A percentile compares a stretch with the other conserved stretches of the same genome.
phyloP scores from a whole-genome alignment of 495 filamentous ascomycete genomes.

The Lophium mytilinum region DNA sequence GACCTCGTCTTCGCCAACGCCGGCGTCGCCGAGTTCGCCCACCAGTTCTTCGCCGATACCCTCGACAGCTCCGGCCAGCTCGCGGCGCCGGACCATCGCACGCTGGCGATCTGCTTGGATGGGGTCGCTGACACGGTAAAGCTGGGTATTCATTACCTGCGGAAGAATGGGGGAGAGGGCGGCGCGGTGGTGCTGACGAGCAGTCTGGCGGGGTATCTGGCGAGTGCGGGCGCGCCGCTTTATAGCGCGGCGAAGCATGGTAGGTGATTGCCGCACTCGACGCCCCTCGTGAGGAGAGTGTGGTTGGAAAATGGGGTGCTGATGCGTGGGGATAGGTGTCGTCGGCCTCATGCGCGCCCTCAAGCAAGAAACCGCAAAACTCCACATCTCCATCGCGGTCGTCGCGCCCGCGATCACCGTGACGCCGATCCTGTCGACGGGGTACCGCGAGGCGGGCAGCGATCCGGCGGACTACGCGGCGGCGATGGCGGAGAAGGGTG shows the following conservation, averaged over 20 bases:
- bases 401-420: conserved; percentile 33
- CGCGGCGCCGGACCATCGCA: conserved; percentile 26
- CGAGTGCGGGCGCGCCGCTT: conserved; percentile 27
- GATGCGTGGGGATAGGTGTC: conserved; percentile 10
- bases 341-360: conserved; percentile 33
- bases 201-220: conserved; percentile 31
- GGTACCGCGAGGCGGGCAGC: conserved; percentile 9
- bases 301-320: too few species aligned
- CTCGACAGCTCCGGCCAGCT: conserved; percentile 24
- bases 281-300: too few species aligned
- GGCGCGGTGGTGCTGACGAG: conserved; percentile 29
- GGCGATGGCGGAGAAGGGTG: conserved; percentile 24
- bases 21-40: conserved; percentile 30
- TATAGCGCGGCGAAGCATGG: conserved; percentile 33
- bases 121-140: conserved; percentile 29
- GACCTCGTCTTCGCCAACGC: conserved; percentile 33
- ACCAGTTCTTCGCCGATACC: conserved; percentile 31
- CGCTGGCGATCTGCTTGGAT: conserved; percentile 30
- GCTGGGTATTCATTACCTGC: conserved; percentile 29
- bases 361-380: conserved; percentile 27
- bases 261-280: not conserved
- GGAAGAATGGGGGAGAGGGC: conserved; percentile 25
- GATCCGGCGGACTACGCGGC: conserved; percentile 18
- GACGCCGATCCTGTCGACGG: conserved; percentile 23
- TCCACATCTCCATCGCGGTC: conserved; percentile 27